Base-by-base conservation (phyloP, 345 rosid species). In the Brassica juncea region DNA sequence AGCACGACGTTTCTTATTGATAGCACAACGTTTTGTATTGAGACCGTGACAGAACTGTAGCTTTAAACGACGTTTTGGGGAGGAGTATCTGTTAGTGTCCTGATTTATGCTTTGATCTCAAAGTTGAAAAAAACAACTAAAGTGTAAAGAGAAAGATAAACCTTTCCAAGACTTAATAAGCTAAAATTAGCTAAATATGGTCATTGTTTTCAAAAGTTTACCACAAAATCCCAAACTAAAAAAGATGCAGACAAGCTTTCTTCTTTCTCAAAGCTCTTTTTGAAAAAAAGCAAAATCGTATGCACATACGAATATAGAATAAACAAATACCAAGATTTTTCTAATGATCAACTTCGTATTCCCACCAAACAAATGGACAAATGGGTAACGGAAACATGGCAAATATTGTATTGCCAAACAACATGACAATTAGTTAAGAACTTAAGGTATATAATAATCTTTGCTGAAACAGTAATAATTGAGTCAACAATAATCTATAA, bases 1-100 rank as follows among this genome's bases (percentile, higher is more conserved):
- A 15, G 75, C 75, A n/a, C 71, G 35, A 71, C 25, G 76, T 68
- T 68, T 49, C 9, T 52, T 49, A 32, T 31, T 1, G 52, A 64
- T 30, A 12, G 73, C 73, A 39, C 79, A 31, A 42, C 3, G 74
- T 19, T 47, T 57, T 35, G 8, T 12, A 31, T 66, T 2, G 64
- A 59, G 34, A 57, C n/a, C 39, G 23, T 61, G 63, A 73, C 77
- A 16, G 3, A 0, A 21, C 14, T 9, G 23, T 58, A 3, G 11
- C 30, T 54, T 54, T 66, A 19, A 19, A 3, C 32, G 32, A 73
- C 6, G 10, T 58, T 58, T 55, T 9, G 11, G 25, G 25, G 25
- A 23, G 25, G 25, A 23, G 25, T 23, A 23, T 23, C 1, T 23
- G 25, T 23, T 23, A 23, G 25, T 23, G 25, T 23, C 25, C 1